A percentile compares a stretch with the other conserved stretches of the same genome.
These are phyloP conservation scores for Hansenula lynferdii DNA, from an alignment of 1,139 yeast genomes.

Conservation along the genomic window DNA sequence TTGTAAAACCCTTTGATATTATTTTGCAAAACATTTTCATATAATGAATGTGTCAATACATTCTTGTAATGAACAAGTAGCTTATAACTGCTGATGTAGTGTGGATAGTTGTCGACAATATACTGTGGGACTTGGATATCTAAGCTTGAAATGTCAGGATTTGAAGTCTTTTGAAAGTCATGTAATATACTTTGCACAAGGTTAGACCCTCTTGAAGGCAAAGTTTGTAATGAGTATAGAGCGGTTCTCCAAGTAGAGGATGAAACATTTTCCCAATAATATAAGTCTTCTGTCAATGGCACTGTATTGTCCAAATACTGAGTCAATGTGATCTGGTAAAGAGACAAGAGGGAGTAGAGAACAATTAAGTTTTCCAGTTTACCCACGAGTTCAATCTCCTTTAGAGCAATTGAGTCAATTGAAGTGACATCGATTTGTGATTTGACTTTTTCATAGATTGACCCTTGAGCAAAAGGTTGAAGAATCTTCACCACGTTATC, in stretches of 20 bases:
- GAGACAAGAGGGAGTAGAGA: slow-evolving; percentile 22
- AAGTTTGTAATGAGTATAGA: slow-evolving; percentile 30
- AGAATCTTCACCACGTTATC: slow-evolving; percentile 16
- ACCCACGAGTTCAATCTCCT: slow-evolving; percentile 20
- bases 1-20: slow-evolving; percentile 19
- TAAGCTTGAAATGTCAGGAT: slow-evolving; percentile 8
- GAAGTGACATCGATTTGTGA: neutral
- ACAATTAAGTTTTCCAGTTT: slow-evolving; percentile 25
- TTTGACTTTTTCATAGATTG: slow-evolving; percentile 14
- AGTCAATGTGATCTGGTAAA: slow-evolving; percentile 23
- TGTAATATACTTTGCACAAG: slow-evolving; percentile 14
- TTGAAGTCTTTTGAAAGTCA: slow-evolving; percentile 14
- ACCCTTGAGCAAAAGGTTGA: slow-evolving; percentile 22
- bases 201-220: slow-evolving; percentile 22
- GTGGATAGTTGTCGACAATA: slow-evolving; percentile 9
- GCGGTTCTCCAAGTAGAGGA: slow-evolving; percentile 26
- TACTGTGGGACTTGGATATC: slow-evolving; percentile 9
- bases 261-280: slow-evolving; percentile 18
- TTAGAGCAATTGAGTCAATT: neutral
- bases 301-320: slow-evolving; percentile 24
- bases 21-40: slow-evolving; percentile 15
- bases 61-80: slow-evolving; percentile 9
- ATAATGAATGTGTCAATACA: slow-evolving; percentile 10
- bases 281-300: slow-evolving; percentile 28
- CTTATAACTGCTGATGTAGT: slow-evolving; percentile 8